Evolutionary conservation across 805 yeast species (phyloP).

Genomic region (Brettanomyces anomalus): DNA sequence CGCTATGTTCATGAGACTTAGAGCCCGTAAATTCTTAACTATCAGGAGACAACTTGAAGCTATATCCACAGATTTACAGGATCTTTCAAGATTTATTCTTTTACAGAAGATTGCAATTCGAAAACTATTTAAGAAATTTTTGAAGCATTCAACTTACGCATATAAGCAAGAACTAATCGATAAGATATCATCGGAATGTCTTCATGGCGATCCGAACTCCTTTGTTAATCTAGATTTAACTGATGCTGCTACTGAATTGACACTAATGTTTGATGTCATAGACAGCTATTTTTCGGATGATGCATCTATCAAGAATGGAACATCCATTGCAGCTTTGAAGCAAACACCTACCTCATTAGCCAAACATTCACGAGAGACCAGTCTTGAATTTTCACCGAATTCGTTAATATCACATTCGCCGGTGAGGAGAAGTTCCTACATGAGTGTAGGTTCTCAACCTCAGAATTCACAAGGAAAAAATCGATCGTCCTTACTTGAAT

Average conservation of each 20-base stretch:
- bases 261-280: slow-evolving; percentile 43
- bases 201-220: slow-evolving; percentile 36
- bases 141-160: slow-evolving; percentile 32
- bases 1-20: slow-evolving; percentile 12
- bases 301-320: neutral
- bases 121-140: slow-evolving; percentile 64
- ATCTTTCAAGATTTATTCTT: slow-evolving; percentile 59
- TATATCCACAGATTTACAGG: slow-evolving; percentile 46
- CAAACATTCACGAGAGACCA: slow-evolving; percentile 3
- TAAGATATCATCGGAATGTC: slow-evolving; percentile 21
- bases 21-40: slow-evolving; percentile 14
- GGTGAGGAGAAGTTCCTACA: slow-evolving; percentile 4
- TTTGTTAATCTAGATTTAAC: slow-evolving; percentile 55
- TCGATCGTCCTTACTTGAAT: slow-evolving; percentile 8
- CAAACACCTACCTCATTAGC: neutral
- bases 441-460: neutral
- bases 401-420: slow-evolving; percentile 15
- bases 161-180: slow-evolving; percentile 26
- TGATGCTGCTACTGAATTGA: slow-evolving; percentile 50
- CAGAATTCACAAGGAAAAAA: slow-evolving; percentile 6
- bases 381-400: slow-evolving; percentile 2
- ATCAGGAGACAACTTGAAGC: slow-evolving; percentile 30
- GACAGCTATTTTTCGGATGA: slow-evolving; percentile 13
- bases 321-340: neutral
- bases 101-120: slow-evolving; percentile 68